Evolutionary conservation across 2,329 filamentous ascomycete genomes (phyloP).

Genomic region (Talaromyces verruculosus): DNA sequence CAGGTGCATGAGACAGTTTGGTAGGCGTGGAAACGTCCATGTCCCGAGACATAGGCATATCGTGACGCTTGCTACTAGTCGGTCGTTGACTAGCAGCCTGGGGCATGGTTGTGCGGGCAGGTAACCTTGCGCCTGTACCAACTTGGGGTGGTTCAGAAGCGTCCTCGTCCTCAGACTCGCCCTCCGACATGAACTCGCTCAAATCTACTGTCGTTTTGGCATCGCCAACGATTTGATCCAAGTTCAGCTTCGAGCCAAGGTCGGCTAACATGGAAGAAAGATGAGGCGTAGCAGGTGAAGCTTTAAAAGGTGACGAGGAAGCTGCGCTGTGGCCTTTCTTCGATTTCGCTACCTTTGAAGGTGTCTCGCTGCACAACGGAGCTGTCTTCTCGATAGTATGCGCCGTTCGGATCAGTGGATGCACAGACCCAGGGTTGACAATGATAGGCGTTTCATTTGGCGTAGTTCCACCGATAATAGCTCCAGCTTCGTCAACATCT

Average conservation of each 20-base stretch:
- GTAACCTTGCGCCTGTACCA: slow-evolving; percentile 46
- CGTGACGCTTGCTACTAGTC: slow-evolving; percentile 59
- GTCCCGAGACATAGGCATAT: slow-evolving; percentile 43
- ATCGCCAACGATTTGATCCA: slow-evolving; percentile 60
- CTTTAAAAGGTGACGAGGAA: slow-evolving; percentile 48
- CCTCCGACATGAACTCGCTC: slow-evolving; percentile 41
- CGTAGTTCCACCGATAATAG: slow-evolving; percentile 41
- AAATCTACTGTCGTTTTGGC: slow-evolving; percentile 46
- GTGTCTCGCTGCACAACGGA: background rate
- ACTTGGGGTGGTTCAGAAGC: slow-evolving; percentile 29
- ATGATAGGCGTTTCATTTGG: slow-evolving; percentile 32
- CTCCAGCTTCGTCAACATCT: slow-evolving; percentile 63
- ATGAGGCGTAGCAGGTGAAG: slow-evolving; percentile 62
- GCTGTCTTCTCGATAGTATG: slow-evolving; percentile 41
- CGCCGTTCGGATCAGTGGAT: slow-evolving; percentile 62
- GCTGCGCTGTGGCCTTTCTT: background rate
- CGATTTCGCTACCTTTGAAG: background rate
- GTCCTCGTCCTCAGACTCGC: slow-evolving; percentile 39
- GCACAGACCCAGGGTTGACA: slow-evolving; percentile 54
- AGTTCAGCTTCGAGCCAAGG: slow-evolving; percentile 61
- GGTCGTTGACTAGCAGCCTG: slow-evolving; percentile 52
- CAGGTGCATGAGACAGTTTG: slow-evolving; percentile 29
- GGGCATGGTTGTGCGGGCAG: slow-evolving; percentile 58
- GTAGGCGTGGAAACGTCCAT: slow-evolving; percentile 42
- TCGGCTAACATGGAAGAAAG: slow-evolving; percentile 65